phyloP scores from a whole-genome alignment of 140 eudicot genomes.

The Erigeron philadelphicus region DNA sequence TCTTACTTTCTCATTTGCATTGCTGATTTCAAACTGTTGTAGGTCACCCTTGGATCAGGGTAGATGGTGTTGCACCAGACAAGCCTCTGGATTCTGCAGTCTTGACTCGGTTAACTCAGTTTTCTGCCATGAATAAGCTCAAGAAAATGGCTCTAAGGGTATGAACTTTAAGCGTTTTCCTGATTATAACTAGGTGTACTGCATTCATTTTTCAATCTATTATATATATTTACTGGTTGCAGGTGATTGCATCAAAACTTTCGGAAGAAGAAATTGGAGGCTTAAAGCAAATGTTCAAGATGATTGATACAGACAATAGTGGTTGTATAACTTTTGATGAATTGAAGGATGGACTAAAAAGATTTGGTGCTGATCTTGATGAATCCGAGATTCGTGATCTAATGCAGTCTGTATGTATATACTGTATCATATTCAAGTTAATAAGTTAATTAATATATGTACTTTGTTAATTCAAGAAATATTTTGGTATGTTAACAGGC shows the following conservation, averaged over 20 bases:
- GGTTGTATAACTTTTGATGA: conserved; percentile 46
- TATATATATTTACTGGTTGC: not conserved
- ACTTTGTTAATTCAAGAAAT: not conserved
- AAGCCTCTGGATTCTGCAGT: conserved; percentile 52
- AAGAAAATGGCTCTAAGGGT: conserved; percentile 59
- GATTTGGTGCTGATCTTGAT: conserved; percentile 41
- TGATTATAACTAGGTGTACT: not conserved
- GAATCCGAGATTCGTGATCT: conserved; percentile 42
- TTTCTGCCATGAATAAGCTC: conserved; percentile 51
- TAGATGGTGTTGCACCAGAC: conserved; percentile 47
- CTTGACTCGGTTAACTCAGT: conserved; percentile 44
- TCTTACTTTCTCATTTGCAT: conserved; percentile 4
- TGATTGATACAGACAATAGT: conserved; percentile 45
- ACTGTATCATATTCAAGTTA: not conserved
- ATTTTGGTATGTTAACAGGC: conserved; percentile 31
- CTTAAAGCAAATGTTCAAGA: conserved; percentile 36
- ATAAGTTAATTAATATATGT: not conserved
- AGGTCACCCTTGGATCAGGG: conserved; percentile 57
- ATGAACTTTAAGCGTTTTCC: conserved; percentile 3
- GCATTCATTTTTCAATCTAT: not conserved
- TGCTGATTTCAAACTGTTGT: conserved; percentile 8
- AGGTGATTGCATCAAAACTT: conserved; percentile 48
- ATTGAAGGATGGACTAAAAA: conserved; percentile 41
- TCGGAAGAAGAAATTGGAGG: conserved; percentile 56
- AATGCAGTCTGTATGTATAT: conserved; percentile 42